Evolutionary conservation across 352 stramenopile genomes (phyloP).

Genomic region (Pythium pectinolyticum): DNA sequence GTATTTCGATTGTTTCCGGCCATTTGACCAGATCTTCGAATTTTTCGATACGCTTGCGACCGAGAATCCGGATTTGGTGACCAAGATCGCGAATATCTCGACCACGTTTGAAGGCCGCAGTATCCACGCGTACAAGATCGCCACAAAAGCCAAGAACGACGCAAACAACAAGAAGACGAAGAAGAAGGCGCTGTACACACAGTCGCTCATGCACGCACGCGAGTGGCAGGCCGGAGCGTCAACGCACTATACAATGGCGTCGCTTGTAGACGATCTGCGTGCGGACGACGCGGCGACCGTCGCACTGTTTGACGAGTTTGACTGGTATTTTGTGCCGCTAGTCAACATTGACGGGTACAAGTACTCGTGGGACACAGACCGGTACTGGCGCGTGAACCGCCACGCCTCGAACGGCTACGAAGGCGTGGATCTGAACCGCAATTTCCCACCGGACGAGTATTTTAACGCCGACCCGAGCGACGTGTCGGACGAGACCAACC

Average conservation of each 20-base stretch:
- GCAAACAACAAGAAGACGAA: neutral
- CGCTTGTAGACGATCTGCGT: conserved; percentile 26
- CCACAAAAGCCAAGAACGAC: conserved; percentile 24
- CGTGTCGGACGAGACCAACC: conserved; percentile 54
- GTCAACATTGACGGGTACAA: conserved; percentile 81
- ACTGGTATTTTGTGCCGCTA: conserved; percentile 81
- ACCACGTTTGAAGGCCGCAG: conserved; percentile 50
- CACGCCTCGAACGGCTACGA: conserved; percentile 36
- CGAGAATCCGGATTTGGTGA: conserved; percentile 47
- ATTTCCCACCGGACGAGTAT: conserved; percentile 61
- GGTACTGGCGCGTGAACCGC: conserved; percentile 69
- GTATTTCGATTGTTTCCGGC: conserved; percentile 78
- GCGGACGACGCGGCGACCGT: neutral
- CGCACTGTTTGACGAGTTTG: conserved; percentile 39
- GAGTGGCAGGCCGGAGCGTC: conserved; percentile 32
- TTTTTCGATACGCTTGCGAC: conserved; percentile 57
- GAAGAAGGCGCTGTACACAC: conserved; percentile 57
- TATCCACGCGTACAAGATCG: conserved; percentile 69
- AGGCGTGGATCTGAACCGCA: conserved; percentile 76
- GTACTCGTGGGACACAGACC: conserved; percentile 62
- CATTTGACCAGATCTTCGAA: conserved; percentile 53
- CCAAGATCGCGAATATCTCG: conserved; percentile 51
- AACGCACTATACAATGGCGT: conserved; percentile 26
- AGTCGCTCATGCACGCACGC: conserved; percentile 58
- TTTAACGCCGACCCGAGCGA: conserved; percentile 48